Base-by-base conservation (phyloP, 306 rosid species). In the Purshia tridentata region DNA sequence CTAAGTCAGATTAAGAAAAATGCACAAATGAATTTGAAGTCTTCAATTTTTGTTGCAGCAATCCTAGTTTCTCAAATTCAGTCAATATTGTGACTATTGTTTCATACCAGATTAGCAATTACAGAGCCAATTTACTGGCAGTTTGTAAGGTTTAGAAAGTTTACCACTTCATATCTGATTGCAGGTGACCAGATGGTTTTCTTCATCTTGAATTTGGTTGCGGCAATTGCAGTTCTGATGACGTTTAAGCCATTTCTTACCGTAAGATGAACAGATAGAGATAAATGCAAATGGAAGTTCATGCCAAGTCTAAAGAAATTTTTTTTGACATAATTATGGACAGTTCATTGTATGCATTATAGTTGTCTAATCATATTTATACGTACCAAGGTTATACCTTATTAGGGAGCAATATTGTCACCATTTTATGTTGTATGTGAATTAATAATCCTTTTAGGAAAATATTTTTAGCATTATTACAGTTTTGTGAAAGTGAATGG, bases 161-260 rank as follows among this genome's bases (percentile, higher is more conserved):
- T 73, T 15, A 61, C 29, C 12, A 46, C 6, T 63, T 41, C 39
- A 20, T 20, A 22, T 61, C 4, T 0, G 3, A 29, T 19, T 86
- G 78, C 66, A 86, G 90, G 88, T 53, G 37, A 61, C 47, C 83
- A 79, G n/a, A 72, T 84, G 75, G 68, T 84, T 45, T 86, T 86
- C 83, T 84, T 86, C 78, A 0, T 79, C 60, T 70, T 86, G 76
- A 86, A 84, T 64, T 74, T 74, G 65, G 67, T 84, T 2, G 84
- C 70, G 69, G 69, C 65, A 48, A 40, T 86, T 10, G 90, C 56
- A 48, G 86, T 84, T 49, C 39, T 84, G 60, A 19, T 86, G 84
- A 86, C 90, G 56, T 86, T 84, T 67, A 86, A 79, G 60, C 87
- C 87, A 40, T 83, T 83, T 73, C 75, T 81, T 16, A 22, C 52